A percentile compares a stretch with the other conserved stretches of the same genome.
Evolutionary conservation across 306 rosid species (phyloP).

Genomic region (Inga leiocalycina): DNA sequence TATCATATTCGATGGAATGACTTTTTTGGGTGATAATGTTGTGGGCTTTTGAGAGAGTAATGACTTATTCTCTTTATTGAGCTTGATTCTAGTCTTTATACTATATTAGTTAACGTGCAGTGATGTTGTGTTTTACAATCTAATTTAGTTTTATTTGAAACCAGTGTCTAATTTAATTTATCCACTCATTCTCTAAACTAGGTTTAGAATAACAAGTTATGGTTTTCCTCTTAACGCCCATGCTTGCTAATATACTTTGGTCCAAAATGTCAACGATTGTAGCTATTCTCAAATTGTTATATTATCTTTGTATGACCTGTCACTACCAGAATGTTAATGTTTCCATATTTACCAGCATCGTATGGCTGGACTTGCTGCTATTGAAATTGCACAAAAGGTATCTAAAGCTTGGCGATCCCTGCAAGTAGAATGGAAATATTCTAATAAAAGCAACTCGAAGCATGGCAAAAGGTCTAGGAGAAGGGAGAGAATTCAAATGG

Average conservation of each 20-base stretch:
- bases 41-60: background rate
- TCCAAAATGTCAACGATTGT: slow-evolving; percentile 8
- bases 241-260: slow-evolving; percentile 2
- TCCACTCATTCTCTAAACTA: slow-evolving; percentile 14
- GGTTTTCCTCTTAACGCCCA: background rate
- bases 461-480: slow-evolving; percentile 75
- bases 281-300: slow-evolving; percentile 14
- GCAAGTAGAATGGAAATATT: slow-evolving; percentile 73
- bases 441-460: slow-evolving; percentile 72
- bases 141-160: background rate
- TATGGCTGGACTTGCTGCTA: slow-evolving; percentile 95
- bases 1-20: background rate
- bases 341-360: slow-evolving; percentile 78
- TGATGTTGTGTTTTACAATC: background rate
- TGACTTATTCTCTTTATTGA: slow-evolving; percentile 20
- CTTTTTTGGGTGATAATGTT: background rate
- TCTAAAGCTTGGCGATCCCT: slow-evolving; percentile 92
- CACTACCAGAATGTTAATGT: slow-evolving; percentile 25
- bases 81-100: slow-evolving; percentile 6
- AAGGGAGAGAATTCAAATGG: slow-evolving; percentile 76
- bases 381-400: slow-evolving; percentile 95
- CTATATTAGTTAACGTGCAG: background rate
- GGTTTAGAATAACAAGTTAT: slow-evolving; percentile 7
- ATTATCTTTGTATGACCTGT: slow-evolving; percentile 8
- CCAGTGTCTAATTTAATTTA: background rate